Evolutionary conservation across 78 protist species (phyloP).

Genomic region (Dictyostelium capitatum): DNA sequence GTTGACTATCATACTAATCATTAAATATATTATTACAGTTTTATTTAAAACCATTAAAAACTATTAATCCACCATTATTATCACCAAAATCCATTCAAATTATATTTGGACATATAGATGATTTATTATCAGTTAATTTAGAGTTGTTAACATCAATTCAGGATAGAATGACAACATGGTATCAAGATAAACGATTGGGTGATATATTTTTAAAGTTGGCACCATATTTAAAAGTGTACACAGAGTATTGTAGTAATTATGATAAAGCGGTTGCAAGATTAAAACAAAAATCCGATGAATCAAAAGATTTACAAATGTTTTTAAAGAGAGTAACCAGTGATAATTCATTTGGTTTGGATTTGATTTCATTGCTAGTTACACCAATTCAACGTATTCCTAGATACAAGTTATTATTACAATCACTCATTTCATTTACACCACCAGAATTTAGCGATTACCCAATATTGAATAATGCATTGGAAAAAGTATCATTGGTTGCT

Average conservation of each 20-base stretch:
- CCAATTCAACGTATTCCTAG: slow-evolving; percentile 77
- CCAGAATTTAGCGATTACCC: slow-evolving; percentile 33
- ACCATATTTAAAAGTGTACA: slow-evolving; percentile 63
- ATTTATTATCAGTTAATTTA: slow-evolving; percentile 42
- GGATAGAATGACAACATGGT: slow-evolving; percentile 77
- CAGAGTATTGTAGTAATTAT: slow-evolving; percentile 66
- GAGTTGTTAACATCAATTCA: slow-evolving; percentile 33
- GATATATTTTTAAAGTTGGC: slow-evolving; percentile 62
- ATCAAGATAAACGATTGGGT: slow-evolving; percentile 39
- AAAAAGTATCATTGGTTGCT: slow-evolving; percentile 48
- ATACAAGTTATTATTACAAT: slow-evolving; percentile 44
- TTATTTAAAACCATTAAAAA: slow-evolving; percentile 74
- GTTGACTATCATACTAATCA: too few relatives aligned
- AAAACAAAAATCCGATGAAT: slow-evolving; percentile 32
- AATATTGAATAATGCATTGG: slow-evolving; percentile 45
- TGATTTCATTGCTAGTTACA: slow-evolving; percentile 49
- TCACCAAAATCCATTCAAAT: slow-evolving; percentile 42
- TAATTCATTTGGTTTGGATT: slow-evolving; percentile 64
- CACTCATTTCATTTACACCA: slow-evolving; percentile 54
- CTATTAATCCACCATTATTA: slow-evolving; percentile 70
- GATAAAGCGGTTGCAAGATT: slow-evolving; percentile 54
- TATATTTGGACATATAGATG: slow-evolving; percentile 78
- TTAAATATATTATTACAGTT: too few relatives aligned
- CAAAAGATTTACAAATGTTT: slow-evolving; percentile 44
- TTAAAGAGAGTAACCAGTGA: slow-evolving; percentile 18